These are phyloP conservation scores for Halophytophthora batemanensis DNA, from an alignment of 352 stramenopile species.

Conservation along the genomic window DNA sequence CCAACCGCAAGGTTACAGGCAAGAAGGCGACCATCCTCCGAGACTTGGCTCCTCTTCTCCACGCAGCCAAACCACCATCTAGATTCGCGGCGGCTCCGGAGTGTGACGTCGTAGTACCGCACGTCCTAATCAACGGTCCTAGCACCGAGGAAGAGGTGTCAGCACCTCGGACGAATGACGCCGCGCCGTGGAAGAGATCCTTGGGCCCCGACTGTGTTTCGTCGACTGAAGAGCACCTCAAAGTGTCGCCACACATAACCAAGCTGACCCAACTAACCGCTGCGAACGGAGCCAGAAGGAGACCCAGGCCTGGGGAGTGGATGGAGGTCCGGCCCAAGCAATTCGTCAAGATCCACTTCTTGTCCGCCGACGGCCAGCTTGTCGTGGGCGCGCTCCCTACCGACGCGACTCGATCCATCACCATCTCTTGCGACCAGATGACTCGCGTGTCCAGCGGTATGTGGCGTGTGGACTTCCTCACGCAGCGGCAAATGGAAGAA, in stretches of 20 bases:
- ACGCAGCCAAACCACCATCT: slow-evolving; percentile 11
- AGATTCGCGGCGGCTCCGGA: background rate
- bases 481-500: slow-evolving; percentile 3
- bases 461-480: slow-evolving; percentile 31
- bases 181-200: slow-evolving; percentile 4
- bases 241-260: background rate
- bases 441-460: slow-evolving; percentile 33
- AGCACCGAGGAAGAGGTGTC: slow-evolving; percentile 1
- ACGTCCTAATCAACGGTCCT: slow-evolving; percentile 3
- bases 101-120: slow-evolving; percentile 14
- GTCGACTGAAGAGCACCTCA: slow-evolving; percentile 1
- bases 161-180: background rate
- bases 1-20: slow-evolving; percentile 14
- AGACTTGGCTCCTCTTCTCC: slow-evolving; percentile 20
- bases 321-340: slow-evolving; percentile 43
- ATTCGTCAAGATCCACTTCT: slow-evolving; percentile 42
- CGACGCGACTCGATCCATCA: slow-evolving; percentile 16
- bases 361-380: slow-evolving; percentile 30
- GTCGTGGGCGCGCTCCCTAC: slow-evolving; percentile 21
- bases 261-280: background rate
- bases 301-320: slow-evolving; percentile 47
- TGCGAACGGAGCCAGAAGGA: slow-evolving; percentile 1
- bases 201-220: background rate
- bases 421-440: slow-evolving; percentile 26
- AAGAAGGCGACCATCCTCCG: slow-evolving; percentile 17